Base-by-base conservation (phyloP, 768 basidiomycete species). In the Mrakia frigida region DNA sequence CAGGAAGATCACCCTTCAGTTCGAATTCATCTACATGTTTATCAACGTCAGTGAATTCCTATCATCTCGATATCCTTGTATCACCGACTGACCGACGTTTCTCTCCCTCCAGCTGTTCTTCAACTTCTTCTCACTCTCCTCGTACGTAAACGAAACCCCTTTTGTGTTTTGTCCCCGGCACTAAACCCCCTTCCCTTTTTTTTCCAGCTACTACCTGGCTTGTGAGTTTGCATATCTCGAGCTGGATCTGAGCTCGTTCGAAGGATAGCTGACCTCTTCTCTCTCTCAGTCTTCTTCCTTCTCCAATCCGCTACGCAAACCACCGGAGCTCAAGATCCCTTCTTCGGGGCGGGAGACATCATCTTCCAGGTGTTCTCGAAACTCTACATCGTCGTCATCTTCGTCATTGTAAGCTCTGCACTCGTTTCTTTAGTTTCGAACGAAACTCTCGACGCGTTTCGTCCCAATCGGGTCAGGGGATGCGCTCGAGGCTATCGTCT, bases 91-190 rank as follows among this genome's bases (percentile, higher is more conserved):
- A 60, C 3, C 33, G 0, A 28, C 59, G n/a, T 33, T n/a, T 60
- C 33, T 33, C 61, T 41, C 78, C 13, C 6, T 14, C 33, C n/a
- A 43, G 10, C 67, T 35, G 39, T 74, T 61, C 50, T 79, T 80
- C 7, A 76, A 77, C 37, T 77, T 60, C 80, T 93, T 90, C 96
- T 53, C 70, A 10, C 28, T 95, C 83, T 90, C 93, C 6, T 84
- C 96, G n/a, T 56, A 9, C 23, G 56, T 56, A 10, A 10, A 1
- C 2, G 56, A 0, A 13, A 5, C 91, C 93, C 81, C 91, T 10
- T 11, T 7, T 90, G 92, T 81, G 91, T 95, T 84, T 96, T 95
- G 86, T 92, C 91, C 86, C 87, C 70, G 87, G 96, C 79, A 13
- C 67, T 69, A 11, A 39, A 39, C 21, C 39, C 28, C 41, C 33